Base-by-base conservation (phyloP, 2,329 filamentous ascomycete species). In the Helotiales sp. region DNA sequence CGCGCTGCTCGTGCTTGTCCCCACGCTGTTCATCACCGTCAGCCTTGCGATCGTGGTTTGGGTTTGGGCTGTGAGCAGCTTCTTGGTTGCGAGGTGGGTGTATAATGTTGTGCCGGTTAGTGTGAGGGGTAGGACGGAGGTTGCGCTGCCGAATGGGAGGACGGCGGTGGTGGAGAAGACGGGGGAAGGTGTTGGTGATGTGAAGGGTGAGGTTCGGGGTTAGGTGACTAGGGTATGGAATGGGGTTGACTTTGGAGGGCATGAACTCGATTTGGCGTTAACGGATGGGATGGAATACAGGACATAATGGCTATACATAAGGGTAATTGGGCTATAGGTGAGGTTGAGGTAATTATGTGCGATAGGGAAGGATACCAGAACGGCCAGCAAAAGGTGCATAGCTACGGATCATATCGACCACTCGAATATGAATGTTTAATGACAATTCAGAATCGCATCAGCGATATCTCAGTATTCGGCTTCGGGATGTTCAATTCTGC, bases 1-100 rank as follows among this genome's bases (percentile, higher is more conserved):
- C 52, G 90, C 89, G 2, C 80, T 91, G 11, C 76, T 92, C 57
- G 76, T 94, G 47, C 83, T 96, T 17, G 79, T 92, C 0, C 91
- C 91, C 1, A 85, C 88, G 0, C 80, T 95, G 43, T 86, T 92
- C 77, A 77, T 92, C 69, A 89, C 90, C 2, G 87, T 85, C 13
- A 84, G 84, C 57, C 77, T 88, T 24, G 91, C 87, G 5, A 79
- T 88, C 0, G 84, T 89, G 67, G 79, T 90, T 68, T 95, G 91
- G 87, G 78, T 86, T 20, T 92, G 89, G 87, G 88, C 84, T 7
- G 80, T 91, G 8, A 85, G 83, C 15, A 85, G 84, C 57, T 93
- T 89, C 76, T 37, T 85, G 60, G 74, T 82, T 45, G 80, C 78
- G 3, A 80, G 81, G 59, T 85, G 82, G 80, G 63, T 83, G 13